Conservation (phyloP, 768 basidiomycete genomes). For the Calocera cornea region DNA sequence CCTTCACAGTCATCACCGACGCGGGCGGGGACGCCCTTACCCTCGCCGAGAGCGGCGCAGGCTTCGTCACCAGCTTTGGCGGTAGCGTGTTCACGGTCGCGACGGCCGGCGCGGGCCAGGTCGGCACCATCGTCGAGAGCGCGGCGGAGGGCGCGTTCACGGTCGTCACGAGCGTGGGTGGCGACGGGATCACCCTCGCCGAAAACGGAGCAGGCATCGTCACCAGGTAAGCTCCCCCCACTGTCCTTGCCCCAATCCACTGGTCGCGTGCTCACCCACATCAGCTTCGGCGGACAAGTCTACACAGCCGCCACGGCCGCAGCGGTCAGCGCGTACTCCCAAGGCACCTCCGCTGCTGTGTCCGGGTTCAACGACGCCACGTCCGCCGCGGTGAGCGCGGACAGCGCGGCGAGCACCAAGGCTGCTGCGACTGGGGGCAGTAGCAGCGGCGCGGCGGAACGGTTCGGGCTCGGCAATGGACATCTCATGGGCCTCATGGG, state of each 20-base stretch:
- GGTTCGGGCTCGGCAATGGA: background rate
- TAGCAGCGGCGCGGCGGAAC: background rate
- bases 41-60: slow-evolving; percentile 32
- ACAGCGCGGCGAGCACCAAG: background rate
- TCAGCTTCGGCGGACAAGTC: background rate
- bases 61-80: slow-evolving; percentile 34
- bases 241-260: background rate
- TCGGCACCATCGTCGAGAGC: slow-evolving; percentile 8
- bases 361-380: background rate
- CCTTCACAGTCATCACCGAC: slow-evolving; percentile 43
- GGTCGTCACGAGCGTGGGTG: slow-evolving; percentile 6
- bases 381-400: background rate
- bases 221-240: background rate
- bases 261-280: background rate
- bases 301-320: background rate
- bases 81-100: slow-evolving; percentile 43
- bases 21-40: slow-evolving; percentile 48
- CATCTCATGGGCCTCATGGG: background rate
- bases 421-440: background rate
- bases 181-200: slow-evolving; percentile 8
- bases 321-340: background rate
- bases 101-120: slow-evolving; percentile 8
- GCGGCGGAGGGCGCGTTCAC: slow-evolving; percentile 3
- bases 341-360: background rate
- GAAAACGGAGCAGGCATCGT: slow-evolving; percentile 5